Evolutionary conservation across 768 basidiomycete genomes (phyloP), one percentile per base, ranked within the genome.

Genomic region (Obba rivulosa): DNA sequence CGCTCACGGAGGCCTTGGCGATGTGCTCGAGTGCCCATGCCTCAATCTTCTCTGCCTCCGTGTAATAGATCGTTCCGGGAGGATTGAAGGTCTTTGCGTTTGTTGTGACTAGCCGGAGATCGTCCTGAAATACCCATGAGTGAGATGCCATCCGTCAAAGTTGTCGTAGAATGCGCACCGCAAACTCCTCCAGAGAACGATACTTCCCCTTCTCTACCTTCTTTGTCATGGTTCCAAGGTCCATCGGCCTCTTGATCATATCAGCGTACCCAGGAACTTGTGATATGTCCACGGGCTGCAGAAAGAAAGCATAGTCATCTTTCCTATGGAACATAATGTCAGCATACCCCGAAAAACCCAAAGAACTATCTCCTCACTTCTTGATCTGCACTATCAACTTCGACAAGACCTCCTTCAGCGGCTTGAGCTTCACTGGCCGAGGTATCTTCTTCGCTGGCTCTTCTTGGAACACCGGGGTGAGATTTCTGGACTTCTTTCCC

Each of bases 221-320:
- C 46, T 72, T 70, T 17, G 82, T 68, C 72, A 98, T 87, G 0
- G 92, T 93, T 0, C 88, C 87, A 48, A 98, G 73, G 59, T 97
- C 93, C 93, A 97, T 98, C 7, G 94, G 92, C 17, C 75, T 73
- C 57, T 86, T 83, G 43, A 98, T 80, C 41, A 83, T 69, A 70
- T 85, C 80, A 11, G 69, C 48, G 54, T 85, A 85, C 1, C 80
- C 80, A 10, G 81, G 75, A 0, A 87, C 81, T 54, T 77, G 73
- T 2, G 68, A 62, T 0, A 66, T 62, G 62, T 88, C 74, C 5
- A 91, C 88, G 1, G 87, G 87, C 34, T 65, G 59, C 47, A 89
- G 64, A 62, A 91, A 91, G 66, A 90, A 90, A 2, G 84, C 87
- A 71, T 91, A 91, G 65, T 87, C 85, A 61, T 90, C 88, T 64